Percentiles rank a stretch among this genome's conserved stretches.
Evolutionary conservation across 345 rosid species (phyloP).

Genomic region (Salix exigua): DNA sequence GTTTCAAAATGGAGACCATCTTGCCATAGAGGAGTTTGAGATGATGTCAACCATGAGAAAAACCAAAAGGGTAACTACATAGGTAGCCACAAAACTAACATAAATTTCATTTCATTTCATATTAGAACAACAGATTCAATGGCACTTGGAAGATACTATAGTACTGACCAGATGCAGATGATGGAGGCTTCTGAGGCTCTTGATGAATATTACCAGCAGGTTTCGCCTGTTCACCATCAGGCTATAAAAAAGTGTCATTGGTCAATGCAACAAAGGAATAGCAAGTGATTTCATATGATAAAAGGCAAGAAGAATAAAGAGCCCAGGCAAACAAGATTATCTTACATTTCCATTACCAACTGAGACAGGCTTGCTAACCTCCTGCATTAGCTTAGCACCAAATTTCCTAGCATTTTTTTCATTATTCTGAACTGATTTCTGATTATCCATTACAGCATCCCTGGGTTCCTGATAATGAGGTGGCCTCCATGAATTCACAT

Average conservation of each 20-base stretch:
- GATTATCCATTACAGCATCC: conserved; percentile 35
- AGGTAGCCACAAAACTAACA: neutral
- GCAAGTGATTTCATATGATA: neutral
- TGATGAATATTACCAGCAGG: conserved; percentile 28
- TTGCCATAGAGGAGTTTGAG: neutral
- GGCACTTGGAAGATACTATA: neutral
- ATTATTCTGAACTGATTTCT: conserved; percentile 35
- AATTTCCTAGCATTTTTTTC: conserved; percentile 34
- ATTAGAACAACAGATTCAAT: neutral
- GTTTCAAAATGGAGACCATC: neutral
- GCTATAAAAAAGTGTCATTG: neutral
- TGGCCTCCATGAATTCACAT: conserved; percentile 53
- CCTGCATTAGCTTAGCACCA: conserved; percentile 33
- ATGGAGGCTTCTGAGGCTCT: conserved; percentile 39
- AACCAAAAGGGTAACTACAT: neutral
- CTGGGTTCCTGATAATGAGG: conserved; percentile 42
- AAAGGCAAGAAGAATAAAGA: neutral
- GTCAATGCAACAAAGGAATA: neutral
- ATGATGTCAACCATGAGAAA: neutral
- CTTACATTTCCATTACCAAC: conserved; percentile 72
- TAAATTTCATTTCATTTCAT: neutral
- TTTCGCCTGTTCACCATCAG: conserved; percentile 45
- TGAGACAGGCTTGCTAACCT: conserved; percentile 30
- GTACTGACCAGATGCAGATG: conserved; percentile 59
- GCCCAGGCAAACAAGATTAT: neutral